These are phyloP conservation scores for Ophiostoma ulmi DNA, from an alignment of 2,329 filamentous ascomycete species.

Conservation along the genomic window DNA sequence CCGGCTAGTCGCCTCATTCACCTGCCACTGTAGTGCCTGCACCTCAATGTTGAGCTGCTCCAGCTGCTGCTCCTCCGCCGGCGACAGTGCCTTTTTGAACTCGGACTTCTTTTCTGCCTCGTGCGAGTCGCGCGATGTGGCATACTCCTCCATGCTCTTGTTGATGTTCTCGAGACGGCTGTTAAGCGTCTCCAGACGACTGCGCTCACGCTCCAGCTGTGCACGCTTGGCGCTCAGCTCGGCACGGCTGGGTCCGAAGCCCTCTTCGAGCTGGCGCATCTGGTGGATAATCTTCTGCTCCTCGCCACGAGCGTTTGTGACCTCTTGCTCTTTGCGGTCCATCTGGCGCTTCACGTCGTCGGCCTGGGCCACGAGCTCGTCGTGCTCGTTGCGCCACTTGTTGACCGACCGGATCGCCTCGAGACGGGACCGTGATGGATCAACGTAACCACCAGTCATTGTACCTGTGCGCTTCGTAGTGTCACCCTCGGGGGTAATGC, in stretches of 20 bases:
- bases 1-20: slow-evolving; percentile 66
- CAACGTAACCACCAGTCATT: slow-evolving; percentile 90
- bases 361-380: slow-evolving; percentile 59
- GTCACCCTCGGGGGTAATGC: slow-evolving; percentile 91
- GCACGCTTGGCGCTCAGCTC: slow-evolving; percentile 72
- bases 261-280: slow-evolving; percentile 70
- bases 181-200: slow-evolving; percentile 66
- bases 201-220: slow-evolving; percentile 66
- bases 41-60: slow-evolving; percentile 64
- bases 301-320: slow-evolving; percentile 79
- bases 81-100: slow-evolving; percentile 84
- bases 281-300: slow-evolving; percentile 77
- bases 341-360: slow-evolving; percentile 63
- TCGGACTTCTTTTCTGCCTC: slow-evolving; percentile 76
- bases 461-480: slow-evolving; percentile 92
- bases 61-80: slow-evolving; percentile 76
- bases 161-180: slow-evolving; percentile 63
- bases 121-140: slow-evolving; percentile 69
- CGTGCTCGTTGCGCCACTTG: slow-evolving; percentile 69
- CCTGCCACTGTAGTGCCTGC: slow-evolving; percentile 69
- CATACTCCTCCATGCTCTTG: slow-evolving; percentile 67
- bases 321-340: slow-evolving; percentile 77
- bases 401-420: slow-evolving; percentile 72
- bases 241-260: slow-evolving; percentile 72
- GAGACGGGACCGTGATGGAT: slow-evolving; percentile 79